These are phyloP conservation scores for Tulasnella sp. DNA, from an alignment of 768 basidiomycete genomes.

Conservation along the genomic window DNA sequence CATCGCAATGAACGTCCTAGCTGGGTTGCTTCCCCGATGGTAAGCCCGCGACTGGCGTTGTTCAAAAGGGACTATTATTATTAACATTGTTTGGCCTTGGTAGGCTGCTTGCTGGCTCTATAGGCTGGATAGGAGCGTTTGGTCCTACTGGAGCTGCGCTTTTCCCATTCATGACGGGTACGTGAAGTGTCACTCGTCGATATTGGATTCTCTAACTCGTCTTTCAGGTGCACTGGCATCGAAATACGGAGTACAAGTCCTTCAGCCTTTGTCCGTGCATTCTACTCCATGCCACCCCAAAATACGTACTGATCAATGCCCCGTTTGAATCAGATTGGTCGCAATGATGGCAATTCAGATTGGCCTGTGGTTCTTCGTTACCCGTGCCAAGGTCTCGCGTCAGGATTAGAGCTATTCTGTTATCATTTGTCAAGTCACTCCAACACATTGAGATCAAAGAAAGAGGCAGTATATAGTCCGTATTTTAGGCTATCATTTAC, in stretches of 20 bases:
- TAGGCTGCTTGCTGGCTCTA: constrained; percentile 3
- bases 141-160: constrained; percentile 30
- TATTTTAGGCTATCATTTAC: no score
- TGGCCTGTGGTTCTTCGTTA: constrained; percentile 33
- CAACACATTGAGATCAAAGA: no score
- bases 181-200: neutral
- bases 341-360: constrained; percentile 51
- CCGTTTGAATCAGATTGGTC: constrained; percentile 34
- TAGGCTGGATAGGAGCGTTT: constrained; percentile 27
- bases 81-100: neutral
- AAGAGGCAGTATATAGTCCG: no score
- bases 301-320: neutral
- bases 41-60: no score
- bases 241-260: constrained; percentile 45
- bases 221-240: constrained; percentile 37
- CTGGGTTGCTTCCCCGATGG: neutral
- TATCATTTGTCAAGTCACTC: neutral
- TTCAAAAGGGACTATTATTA: no score
- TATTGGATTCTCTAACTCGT: neutral
- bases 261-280: constrained; percentile 49
- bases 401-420: neutral
- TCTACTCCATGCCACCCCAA: neutral
- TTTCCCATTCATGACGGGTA: constrained; percentile 45
- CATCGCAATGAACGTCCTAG: neutral
- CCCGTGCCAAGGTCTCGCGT: neutral